phyloP scores from a whole-genome alignment of 768 basidiomycete genomes.

The Suillus brevipes region DNA sequence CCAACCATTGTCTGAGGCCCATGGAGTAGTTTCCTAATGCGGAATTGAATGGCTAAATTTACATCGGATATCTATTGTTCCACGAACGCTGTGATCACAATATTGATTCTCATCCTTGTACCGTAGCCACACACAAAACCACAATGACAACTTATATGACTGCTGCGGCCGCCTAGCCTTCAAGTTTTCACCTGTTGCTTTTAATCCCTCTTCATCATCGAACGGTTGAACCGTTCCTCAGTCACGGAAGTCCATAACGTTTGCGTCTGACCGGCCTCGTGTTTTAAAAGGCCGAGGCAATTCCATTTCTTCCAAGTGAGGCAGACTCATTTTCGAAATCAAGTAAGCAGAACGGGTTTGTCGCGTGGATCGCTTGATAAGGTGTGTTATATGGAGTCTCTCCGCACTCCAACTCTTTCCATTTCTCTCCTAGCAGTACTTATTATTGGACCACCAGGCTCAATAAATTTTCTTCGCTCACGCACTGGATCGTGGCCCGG shows the following conservation, averaged over 20 bases:
- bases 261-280: constrained; percentile 11
- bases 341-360: background rate
- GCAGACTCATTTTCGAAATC: constrained; percentile 3
- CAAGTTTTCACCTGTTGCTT: background rate
- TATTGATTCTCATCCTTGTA: background rate
- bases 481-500: constrained; percentile 7
- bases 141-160: constrained; percentile 4
- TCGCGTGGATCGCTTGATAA: constrained; percentile 13
- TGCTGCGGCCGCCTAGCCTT: background rate
- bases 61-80: constrained; percentile 5
- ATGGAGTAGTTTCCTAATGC: background rate
- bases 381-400: constrained; percentile 4
- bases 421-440: background rate
- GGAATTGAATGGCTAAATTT: background rate
- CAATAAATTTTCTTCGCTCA: background rate
- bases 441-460: constrained; percentile 2
- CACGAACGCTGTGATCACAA: background rate
- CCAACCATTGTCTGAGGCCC: no score
- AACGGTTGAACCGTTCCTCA: constrained; percentile 11
- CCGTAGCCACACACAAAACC: background rate
- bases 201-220: background rate
- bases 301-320: background rate
- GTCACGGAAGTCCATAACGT: background rate
- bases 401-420: constrained; percentile 1
- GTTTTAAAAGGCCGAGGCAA: constrained; percentile 5